Conservation (phyloP, 1,139 yeast genomes). For the Geotrichum bryndzae region DNA sequence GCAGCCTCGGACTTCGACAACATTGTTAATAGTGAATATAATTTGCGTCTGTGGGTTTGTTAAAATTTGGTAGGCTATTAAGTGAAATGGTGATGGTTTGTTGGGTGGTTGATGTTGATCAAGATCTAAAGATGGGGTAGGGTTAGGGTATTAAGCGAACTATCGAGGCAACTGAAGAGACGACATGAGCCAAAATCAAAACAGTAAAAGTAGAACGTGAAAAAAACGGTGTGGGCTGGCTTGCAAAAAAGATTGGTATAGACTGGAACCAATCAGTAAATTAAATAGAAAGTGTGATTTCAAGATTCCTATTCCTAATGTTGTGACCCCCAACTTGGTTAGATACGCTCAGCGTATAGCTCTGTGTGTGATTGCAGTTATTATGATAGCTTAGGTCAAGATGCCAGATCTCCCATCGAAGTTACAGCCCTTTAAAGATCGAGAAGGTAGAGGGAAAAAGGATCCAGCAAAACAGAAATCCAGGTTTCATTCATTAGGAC, state of each 20-base stretch:
- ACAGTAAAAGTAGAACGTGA: not conserved
- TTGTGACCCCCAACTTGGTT: no score
- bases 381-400: no score
- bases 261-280: no score
- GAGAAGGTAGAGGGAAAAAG: not conserved
- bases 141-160: not conserved
- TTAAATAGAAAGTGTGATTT: no score
- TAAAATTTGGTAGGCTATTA: not conserved
- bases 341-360: no score
- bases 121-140: not conserved
- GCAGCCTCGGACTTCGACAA: not conserved
- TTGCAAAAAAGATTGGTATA: no score
- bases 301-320: no score
- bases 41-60: not conserved
- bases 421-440: no score
- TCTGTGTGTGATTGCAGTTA: no score
- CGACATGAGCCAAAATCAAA: not conserved
- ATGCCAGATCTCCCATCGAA: no score
- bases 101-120: not conserved
- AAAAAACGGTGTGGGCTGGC: not conserved
- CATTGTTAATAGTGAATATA: not conserved
- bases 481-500: not conserved
- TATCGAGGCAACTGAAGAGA: not conserved
- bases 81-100: not conserved
- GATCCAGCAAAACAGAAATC: not conserved